phyloP scores from a whole-genome alignment of 306 rosid genomes.

The Luffa aegyptiaca region DNA sequence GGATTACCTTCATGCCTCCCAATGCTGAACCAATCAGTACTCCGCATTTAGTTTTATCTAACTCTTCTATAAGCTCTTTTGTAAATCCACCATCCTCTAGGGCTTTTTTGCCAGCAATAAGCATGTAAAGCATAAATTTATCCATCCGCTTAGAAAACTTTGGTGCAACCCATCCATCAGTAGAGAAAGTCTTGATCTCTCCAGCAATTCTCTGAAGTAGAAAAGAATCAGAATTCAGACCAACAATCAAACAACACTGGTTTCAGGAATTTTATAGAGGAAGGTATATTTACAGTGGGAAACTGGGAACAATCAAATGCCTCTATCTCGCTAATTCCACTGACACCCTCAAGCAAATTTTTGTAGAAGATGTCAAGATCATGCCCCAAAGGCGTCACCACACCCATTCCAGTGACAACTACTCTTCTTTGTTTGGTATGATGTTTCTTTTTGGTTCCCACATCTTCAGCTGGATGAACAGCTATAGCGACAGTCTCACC shows the following conservation, averaged over 20 bases:
- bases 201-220: constrained; percentile 82
- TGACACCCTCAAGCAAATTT: constrained; percentile 84
- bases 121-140: constrained; percentile 92
- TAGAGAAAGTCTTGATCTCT: constrained; percentile 88
- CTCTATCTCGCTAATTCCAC: constrained; percentile 96
- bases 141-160: constrained; percentile 90
- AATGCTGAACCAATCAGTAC: constrained; percentile 93
- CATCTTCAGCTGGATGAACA: constrained; percentile 64
- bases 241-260: not conserved
- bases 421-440: constrained; percentile 73
- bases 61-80: constrained; percentile 54
- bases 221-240: not conserved
- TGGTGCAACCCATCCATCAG: constrained; percentile 96
- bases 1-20: constrained; percentile 97
- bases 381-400: constrained; percentile 89
- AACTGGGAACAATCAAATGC: constrained; percentile 86
- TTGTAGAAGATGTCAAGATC: constrained; percentile 77
- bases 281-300: constrained; percentile 58
- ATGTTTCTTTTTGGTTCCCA: constrained; percentile 52
- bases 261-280: constrained; percentile 16
- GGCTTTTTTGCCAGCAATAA: constrained; percentile 93
- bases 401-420: constrained; percentile 95
- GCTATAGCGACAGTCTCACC: constrained; percentile 75
- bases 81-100: constrained; percentile 85
- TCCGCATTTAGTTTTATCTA: constrained; percentile 81